Evolutionary conservation across 1,284 basidiomycete genomes (phyloP).

Genomic region (Heterobasidion irregulare): DNA sequence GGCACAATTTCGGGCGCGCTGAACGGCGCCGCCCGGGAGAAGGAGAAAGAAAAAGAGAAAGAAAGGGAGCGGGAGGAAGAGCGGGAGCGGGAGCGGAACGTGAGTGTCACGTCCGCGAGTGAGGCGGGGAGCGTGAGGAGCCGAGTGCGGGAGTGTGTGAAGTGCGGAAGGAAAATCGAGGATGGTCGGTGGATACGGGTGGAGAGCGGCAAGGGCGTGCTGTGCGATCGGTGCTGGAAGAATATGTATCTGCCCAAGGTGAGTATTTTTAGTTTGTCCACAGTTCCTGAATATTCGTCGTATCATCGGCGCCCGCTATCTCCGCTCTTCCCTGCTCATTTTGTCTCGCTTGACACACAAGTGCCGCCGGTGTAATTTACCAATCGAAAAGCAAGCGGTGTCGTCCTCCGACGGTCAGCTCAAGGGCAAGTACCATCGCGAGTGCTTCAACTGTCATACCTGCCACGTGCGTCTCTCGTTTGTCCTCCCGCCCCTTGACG

Average conservation of each 20-base stretch:
- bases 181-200: constrained; percentile 76
- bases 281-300: background rate
- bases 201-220: constrained; percentile 62
- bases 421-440: constrained; percentile 86
- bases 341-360: constrained; percentile 19
- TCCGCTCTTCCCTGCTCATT: background rate
- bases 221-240: constrained; percentile 90
- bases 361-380: constrained; percentile 77
- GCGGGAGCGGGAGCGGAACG: constrained; percentile 1
- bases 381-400: constrained; percentile 88
- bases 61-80: constrained; percentile 2
- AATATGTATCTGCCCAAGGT: constrained; percentile 89
- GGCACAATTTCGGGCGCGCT: constrained; percentile 12
- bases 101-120: constrained; percentile 10
- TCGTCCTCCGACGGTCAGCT: constrained; percentile 85
- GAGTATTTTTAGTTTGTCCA: constrained; percentile 11
- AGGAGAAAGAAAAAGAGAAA: background rate
- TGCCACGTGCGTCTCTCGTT: constrained; percentile 50
- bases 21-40: background rate
- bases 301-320: constrained; percentile 1
- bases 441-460: constrained; percentile 79
- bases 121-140: constrained; percentile 12
- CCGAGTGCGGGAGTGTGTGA: constrained; percentile 44
- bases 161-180: constrained; percentile 62
- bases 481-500: constrained; percentile 9